phyloP scores from a whole-genome alignment of 1,139 yeast genomes.

The Blastobotrys petasosporus region DNA sequence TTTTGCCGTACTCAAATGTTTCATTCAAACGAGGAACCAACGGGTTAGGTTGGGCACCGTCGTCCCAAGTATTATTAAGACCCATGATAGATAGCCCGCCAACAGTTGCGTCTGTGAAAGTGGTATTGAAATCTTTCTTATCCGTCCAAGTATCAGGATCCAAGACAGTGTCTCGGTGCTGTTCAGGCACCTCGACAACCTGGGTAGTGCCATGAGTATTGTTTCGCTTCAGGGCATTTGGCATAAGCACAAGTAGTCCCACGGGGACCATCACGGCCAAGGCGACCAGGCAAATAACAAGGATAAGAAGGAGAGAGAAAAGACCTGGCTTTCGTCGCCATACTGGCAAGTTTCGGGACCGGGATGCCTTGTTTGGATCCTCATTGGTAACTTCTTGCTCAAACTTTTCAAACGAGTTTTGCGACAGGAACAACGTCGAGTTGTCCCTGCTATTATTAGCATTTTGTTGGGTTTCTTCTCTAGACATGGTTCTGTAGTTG shows the following conservation, averaged over 20 bases:
- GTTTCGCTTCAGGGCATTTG: conserved; percentile 1
- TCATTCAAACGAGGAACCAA: conserved; percentile 28
- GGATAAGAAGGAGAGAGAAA: conserved; percentile 15
- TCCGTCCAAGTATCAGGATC: conserved; percentile 35
- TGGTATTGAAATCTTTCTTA: conserved; percentile 32
- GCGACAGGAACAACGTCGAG: not conserved
- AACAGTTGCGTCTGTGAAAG: conserved; percentile 33
- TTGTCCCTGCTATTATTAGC: not conserved
- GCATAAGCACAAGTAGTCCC: conserved; percentile 28
- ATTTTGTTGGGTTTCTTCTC: not conserved
- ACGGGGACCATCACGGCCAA: conserved; percentile 31
- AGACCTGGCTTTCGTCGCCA: conserved; percentile 13
- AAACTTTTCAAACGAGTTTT: conserved; percentile 5
- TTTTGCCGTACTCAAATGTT: conserved; percentile 42
- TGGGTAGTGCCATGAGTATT: not conserved
- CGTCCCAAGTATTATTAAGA: conserved; percentile 31
- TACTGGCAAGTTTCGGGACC: not conserved
- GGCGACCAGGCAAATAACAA: conserved; percentile 21
- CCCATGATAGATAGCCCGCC: conserved; percentile 37
- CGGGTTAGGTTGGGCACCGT: conserved; percentile 26
- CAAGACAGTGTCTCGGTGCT: conserved; percentile 27
- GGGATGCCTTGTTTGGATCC: not conserved
- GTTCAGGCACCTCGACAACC: conserved; percentile 18
- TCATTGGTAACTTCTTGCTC: not conserved
- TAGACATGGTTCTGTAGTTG: not conserved